These are phyloP conservation scores for Chlorociboria aeruginascens DNA, from an alignment of 495 filamentous ascomycete species.

Conservation along the genomic window DNA sequence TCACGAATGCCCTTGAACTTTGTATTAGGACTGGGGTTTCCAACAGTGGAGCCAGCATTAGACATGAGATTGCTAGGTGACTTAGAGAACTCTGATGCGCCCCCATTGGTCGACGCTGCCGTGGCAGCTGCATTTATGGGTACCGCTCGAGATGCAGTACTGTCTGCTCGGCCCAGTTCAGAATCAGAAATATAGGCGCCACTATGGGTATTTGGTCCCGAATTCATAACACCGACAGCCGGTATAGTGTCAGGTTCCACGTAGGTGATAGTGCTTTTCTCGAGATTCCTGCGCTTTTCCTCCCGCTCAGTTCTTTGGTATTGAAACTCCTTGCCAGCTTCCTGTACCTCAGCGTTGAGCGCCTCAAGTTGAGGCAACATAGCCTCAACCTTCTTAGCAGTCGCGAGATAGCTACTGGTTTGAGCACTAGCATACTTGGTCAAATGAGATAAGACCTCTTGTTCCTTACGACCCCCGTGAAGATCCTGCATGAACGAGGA, in stretches of 20 bases:
- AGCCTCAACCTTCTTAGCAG: slow-evolving; percentile 76
- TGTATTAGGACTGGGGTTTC: slow-evolving; percentile 24
- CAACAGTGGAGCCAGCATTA: slow-evolving; percentile 15
- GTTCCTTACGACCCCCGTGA: slow-evolving; percentile 93
- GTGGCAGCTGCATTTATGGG: slow-evolving; percentile 23
- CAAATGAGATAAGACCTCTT: slow-evolving; percentile 90
- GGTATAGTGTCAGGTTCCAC: slow-evolving; percentile 52
- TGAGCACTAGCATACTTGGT: slow-evolving; percentile 92
- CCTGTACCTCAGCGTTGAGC: slow-evolving; percentile 75
- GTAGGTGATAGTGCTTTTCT: slow-evolving; percentile 78
- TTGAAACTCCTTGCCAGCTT: slow-evolving; percentile 91
- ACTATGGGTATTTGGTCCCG: slow-evolving; percentile 1
- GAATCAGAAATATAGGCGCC: slow-evolving; percentile 36
- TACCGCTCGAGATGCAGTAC: slow-evolving; percentile 42
- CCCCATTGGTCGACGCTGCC: slow-evolving; percentile 22
- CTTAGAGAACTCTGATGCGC: slow-evolving; percentile 20
- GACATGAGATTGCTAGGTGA: slow-evolving; percentile 26
- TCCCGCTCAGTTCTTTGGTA: slow-evolving; percentile 87
- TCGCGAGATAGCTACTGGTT: slow-evolving; percentile 65
- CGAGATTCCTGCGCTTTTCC: slow-evolving; percentile 77
- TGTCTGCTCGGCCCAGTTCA: slow-evolving; percentile 59
- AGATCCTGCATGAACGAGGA: slow-evolving; percentile 99
- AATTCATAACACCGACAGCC: slow-evolving; percentile 6
- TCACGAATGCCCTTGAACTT: slow-evolving; percentile 85
- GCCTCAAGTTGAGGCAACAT: slow-evolving; percentile 88